Conservation (phyloP, 1,284 basidiomycete species). For the Ganoderma lucidum region DNA sequence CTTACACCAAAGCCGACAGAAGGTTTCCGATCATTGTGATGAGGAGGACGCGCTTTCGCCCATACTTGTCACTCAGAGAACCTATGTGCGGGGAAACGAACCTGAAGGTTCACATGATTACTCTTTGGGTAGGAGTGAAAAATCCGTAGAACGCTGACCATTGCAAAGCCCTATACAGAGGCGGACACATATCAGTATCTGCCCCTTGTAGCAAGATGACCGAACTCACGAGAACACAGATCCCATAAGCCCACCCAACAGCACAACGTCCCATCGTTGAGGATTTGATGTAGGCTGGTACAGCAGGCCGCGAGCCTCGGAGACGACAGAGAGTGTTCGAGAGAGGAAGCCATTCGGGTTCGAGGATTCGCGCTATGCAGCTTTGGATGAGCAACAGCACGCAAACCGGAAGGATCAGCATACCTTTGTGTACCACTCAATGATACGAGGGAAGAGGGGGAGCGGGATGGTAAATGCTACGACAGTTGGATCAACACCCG, state of each 20-base stretch:
- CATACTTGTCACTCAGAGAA: slow-evolving; percentile 84
- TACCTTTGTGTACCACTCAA: slow-evolving; percentile 88
- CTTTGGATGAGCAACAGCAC: not conserved
- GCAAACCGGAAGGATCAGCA: slow-evolving; percentile 30
- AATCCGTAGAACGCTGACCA: slow-evolving; percentile 42
- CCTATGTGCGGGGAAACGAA: slow-evolving; percentile 88
- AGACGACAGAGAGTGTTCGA: slow-evolving; percentile 69
- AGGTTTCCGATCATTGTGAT: slow-evolving; percentile 93
- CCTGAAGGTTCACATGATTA: slow-evolving; percentile 28
- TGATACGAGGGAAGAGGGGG: slow-evolving; percentile 88
- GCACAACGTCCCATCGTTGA: slow-evolving; percentile 83
- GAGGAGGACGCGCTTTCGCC: slow-evolving; percentile 82
- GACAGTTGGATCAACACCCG: not conserved
- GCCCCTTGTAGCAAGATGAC: not conserved
- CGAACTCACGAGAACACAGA: slow-evolving; percentile 84
- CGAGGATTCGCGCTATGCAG: slow-evolving; percentile 69
- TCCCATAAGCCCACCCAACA: slow-evolving; percentile 88
- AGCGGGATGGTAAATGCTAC: slow-evolving; percentile 93
- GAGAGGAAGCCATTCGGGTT: slow-evolving; percentile 76
- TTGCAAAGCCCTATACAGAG: slow-evolving; percentile 73
- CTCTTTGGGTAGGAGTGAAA: not conserved
- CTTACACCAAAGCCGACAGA: slow-evolving; percentile 81
- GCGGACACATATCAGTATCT: slow-evolving; percentile 18
- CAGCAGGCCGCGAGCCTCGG: slow-evolving; percentile 66
- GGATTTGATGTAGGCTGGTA: slow-evolving; percentile 69